phyloP scores from a whole-genome alignment of 164 flowering plant species.

The Vitis cinerea region DNA sequence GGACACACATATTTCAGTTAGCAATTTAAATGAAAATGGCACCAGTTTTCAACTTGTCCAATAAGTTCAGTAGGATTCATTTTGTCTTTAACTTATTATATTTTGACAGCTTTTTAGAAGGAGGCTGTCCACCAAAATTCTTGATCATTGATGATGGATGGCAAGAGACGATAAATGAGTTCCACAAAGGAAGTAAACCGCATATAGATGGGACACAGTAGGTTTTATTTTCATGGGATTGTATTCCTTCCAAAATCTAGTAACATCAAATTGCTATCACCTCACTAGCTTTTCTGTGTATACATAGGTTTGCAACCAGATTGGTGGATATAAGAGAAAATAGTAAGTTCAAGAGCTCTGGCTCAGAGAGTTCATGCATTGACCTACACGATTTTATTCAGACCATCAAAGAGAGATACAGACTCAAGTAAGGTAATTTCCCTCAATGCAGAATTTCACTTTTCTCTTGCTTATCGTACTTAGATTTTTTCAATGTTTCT shows the following conservation, averaged over 20 bases:
- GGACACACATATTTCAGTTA: too few species aligned
- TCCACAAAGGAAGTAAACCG: conserved; percentile 47
- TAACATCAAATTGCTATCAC: background rate
- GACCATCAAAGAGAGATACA: conserved; percentile 51
- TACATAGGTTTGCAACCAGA: conserved; percentile 62
- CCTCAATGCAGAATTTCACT: background rate
- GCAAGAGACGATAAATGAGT: conserved; percentile 65
- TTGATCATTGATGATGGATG: conserved; percentile 85
- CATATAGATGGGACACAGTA: conserved; percentile 55
- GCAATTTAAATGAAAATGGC: too few species aligned
- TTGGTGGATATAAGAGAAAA: conserved; percentile 67
- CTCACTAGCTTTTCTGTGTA: conserved; percentile 6
- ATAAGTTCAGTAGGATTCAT: background rate
- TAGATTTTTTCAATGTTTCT: background rate
- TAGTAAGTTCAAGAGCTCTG: conserved; percentile 44
- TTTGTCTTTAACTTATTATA: background rate
- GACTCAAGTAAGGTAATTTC: conserved; percentile 45
- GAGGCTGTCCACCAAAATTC: conserved; percentile 67
- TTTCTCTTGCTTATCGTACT: background rate
- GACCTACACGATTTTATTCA: conserved; percentile 47
- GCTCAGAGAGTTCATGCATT: conserved; percentile 19
- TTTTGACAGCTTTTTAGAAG: conserved; percentile 42
- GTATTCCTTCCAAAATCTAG: background rate
- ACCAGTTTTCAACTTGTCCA: too few species aligned
- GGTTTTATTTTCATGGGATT: conserved; percentile 14